Evolutionary conservation across 2,329 filamentous ascomycete genomes (phyloP).

Genomic region (Sarocladiaceae sp.): DNA sequence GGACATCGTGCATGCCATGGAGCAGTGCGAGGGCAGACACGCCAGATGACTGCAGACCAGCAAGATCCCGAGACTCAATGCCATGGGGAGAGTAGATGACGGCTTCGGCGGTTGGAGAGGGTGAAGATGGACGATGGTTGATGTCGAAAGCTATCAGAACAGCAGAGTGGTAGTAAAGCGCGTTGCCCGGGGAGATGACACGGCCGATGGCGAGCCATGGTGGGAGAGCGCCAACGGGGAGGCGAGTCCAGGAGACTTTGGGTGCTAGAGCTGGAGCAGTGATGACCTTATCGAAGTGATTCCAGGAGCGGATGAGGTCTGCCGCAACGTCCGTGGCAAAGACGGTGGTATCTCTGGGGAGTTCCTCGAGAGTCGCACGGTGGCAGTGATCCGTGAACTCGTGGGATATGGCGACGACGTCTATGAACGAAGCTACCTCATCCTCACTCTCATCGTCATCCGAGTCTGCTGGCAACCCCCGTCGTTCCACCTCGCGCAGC

Average conservation of each 20-base stretch:
- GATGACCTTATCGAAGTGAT: constrained; percentile 51
- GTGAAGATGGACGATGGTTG: constrained; percentile 15
- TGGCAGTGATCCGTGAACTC: constrained; percentile 67
- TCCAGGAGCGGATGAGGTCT: constrained; percentile 48
- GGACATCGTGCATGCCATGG: constrained; percentile 58
- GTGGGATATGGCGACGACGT: constrained; percentile 54
- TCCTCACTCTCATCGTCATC: constrained; percentile 12
- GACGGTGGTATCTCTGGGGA: constrained; percentile 47
- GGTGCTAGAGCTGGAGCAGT: constrained; percentile 39
- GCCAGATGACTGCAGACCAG: constrained; percentile 31
- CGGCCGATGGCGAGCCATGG: constrained; percentile 56
- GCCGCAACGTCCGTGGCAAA: constrained; percentile 55
- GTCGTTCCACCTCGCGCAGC: constrained; percentile 40
- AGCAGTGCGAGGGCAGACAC: constrained; percentile 52
- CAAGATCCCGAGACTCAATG: constrained; percentile 41
- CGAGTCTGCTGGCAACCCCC: constrained; percentile 9
- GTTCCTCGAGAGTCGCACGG: constrained; percentile 49
- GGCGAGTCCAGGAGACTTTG: constrained; percentile 14
- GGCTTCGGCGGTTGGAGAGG: constrained; percentile 35
- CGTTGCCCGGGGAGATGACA: constrained; percentile 45
- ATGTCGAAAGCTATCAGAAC: constrained; percentile 49
- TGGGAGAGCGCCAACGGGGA: constrained; percentile 34
- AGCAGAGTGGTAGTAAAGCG: constrained; percentile 56
- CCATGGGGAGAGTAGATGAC: constrained; percentile 61
- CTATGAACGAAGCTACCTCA: constrained; percentile 34